These are phyloP conservation scores for Ramaria sp. DNA, from an alignment of 768 basidiomycete genomes.

Conservation along the genomic window DNA sequence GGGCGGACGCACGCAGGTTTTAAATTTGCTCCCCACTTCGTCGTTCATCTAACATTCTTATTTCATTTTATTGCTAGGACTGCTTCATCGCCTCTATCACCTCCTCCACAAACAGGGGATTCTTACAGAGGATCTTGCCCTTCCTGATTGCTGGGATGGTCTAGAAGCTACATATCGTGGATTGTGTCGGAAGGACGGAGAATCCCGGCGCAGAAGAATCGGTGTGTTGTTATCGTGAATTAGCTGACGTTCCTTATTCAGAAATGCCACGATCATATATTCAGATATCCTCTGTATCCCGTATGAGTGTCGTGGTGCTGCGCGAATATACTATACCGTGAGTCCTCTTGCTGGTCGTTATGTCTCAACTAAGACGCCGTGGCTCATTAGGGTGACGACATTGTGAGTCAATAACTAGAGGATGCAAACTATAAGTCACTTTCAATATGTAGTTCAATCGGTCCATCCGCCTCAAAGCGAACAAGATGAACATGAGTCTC, in stretches of 20 bases:
- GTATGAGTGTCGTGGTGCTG: conserved; percentile 69
- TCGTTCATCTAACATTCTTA: conserved; percentile 4
- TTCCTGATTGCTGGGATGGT: conserved; percentile 54
- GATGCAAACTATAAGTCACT: neutral
- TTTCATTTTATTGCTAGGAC: conserved; percentile 27
- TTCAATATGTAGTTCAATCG: conserved; percentile 64
- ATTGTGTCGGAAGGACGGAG: conserved; percentile 39
- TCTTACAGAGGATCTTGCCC: conserved; percentile 69
- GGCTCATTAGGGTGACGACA: conserved; percentile 64
- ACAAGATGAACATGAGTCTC: conserved; percentile 67
- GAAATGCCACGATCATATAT: neutral
- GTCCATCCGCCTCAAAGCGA: conserved; percentile 76
- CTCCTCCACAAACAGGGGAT: conserved; percentile 46
- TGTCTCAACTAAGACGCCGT: neutral
- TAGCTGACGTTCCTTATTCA: neutral
- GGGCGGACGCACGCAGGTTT: conserved; percentile 65
- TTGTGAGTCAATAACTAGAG: conserved; percentile 37
- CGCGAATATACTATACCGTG: conserved; percentile 86
- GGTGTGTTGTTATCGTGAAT: conserved; percentile 21
- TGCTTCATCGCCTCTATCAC: conserved; percentile 48
- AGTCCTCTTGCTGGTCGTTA: conserved; percentile 15
- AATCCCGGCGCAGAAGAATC: conserved; percentile 54
- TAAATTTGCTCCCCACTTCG: neutral
- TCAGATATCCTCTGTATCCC: conserved; percentile 81
- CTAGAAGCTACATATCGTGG: conserved; percentile 78